Conservation (phyloP, 495 filamentous ascomycete species). For the Entonaema liquescens region DNA sequence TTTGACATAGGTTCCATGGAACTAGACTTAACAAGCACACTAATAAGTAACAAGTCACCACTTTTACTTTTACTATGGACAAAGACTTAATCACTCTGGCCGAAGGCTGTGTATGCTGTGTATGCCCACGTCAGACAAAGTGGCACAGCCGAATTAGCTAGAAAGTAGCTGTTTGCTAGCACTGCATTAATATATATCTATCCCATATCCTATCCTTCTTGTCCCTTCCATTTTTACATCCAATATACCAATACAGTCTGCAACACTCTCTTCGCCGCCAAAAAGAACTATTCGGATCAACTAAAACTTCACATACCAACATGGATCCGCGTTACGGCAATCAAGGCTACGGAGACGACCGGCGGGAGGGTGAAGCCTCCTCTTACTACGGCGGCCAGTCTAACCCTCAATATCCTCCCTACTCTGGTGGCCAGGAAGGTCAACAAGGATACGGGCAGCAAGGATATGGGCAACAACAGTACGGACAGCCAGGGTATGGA, state of each 20-base stretch:
- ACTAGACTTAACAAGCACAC: neutral
- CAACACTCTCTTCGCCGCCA: neutral
- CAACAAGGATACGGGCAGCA: constrained; percentile 20
- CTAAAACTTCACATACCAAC: neutral
- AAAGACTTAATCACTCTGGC: neutral
- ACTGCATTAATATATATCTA: constrained; percentile 12
- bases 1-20: constrained; percentile 12
- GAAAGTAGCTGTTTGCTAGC: neutral
- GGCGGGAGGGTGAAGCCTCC: constrained; percentile 18
- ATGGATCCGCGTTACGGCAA: constrained; percentile 29
- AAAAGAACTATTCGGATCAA: too few species aligned
- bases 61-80: neutral
- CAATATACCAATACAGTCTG: too few species aligned
- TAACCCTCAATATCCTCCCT: constrained; percentile 11
- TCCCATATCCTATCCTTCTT: neutral
- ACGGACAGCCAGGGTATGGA: neutral
- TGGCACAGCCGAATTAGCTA: constrained; percentile 4
- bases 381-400: constrained; percentile 24
- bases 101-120: neutral
- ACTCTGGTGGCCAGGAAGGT: neutral
- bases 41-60: too few species aligned
- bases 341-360: constrained; percentile 10
- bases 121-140: constrained; percentile 30
- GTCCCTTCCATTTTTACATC: neutral
- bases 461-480: neutral